phyloP scores from a whole-genome alignment of 192 early-diverging fungal species.

The Coemansia sp. region DNA sequence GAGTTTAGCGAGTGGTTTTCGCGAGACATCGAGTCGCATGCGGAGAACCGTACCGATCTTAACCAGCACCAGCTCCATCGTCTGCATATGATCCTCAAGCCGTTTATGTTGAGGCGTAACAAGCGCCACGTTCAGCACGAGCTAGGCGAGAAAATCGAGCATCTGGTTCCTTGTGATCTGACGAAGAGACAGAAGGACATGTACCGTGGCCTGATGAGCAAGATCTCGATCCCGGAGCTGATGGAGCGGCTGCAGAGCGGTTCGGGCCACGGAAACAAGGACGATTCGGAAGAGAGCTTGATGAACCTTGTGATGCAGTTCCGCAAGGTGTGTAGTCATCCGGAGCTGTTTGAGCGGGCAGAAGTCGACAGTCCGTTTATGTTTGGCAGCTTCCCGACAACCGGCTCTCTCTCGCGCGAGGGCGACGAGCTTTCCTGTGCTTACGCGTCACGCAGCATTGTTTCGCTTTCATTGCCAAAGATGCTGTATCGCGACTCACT shows the following conservation, averaged over 20 bases:
- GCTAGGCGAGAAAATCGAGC: conserved; percentile 89
- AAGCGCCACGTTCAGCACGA: conserved; percentile 90
- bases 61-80: conserved; percentile 84
- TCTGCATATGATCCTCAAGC: conserved; percentile 89
- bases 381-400: conserved; percentile 59
- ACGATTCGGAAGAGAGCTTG: conserved; percentile 75
- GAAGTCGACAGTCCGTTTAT: conserved; percentile 75
- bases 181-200: conserved; percentile 72
- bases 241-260: conserved; percentile 67
- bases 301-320: conserved; percentile 96
- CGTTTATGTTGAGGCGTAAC: conserved; percentile 92
- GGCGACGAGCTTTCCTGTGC: conserved; percentile 58
- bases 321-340: conserved; percentile 88
- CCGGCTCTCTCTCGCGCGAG: conserved; percentile 64
- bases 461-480: conserved; percentile 68
- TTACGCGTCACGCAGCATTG: conserved; percentile 64
- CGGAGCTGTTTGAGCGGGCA: conserved; percentile 84
- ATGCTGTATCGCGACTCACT: conserved; percentile 62
- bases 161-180: conserved; percentile 75
- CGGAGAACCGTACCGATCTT: conserved; percentile 75
- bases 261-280: conserved; percentile 49
- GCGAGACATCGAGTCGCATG: conserved; percentile 87
- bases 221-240: conserved; percentile 75
- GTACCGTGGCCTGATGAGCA: conserved; percentile 74
- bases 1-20: conserved; percentile 96